phyloP scores from a whole-genome alignment of 73 alveolate genomes.

The Durusdinium trenchii region DNA sequence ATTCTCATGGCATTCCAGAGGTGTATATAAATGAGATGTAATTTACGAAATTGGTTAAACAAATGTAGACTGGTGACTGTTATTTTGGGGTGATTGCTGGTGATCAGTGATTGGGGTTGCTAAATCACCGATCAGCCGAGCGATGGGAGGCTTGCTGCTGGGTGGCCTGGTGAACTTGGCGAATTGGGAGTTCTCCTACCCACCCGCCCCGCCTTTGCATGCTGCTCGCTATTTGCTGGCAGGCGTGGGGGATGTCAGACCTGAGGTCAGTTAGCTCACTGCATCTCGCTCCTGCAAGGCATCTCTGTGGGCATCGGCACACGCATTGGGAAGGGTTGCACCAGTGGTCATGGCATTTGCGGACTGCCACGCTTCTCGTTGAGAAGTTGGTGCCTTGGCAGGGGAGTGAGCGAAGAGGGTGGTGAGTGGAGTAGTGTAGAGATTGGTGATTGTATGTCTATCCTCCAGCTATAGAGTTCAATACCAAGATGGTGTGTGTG shows the following conservation, averaged over 20 bases:
- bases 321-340: constrained; percentile 99
- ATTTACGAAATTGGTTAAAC: no score
- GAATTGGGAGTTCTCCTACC: constrained; percentile 8
- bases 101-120: no score
- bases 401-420: no score
- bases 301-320: constrained; percentile 99
- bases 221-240: constrained; percentile 97
- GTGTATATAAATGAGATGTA: no score
- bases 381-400: constrained; percentile 96
- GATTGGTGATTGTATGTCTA: no score
- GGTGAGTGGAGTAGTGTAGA: no score
- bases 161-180: neutral
- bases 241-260: neutral
- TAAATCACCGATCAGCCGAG: no score
- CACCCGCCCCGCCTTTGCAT: constrained; percentile 93
- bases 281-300: constrained; percentile 97
- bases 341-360: constrained; percentile 99
- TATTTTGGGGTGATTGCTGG: no score
- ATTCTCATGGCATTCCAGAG: no score
- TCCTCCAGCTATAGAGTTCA: no score
- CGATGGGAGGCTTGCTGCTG: constrained; percentile 9
- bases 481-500: no score
- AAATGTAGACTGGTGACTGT: no score
- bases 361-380: constrained; percentile 99
- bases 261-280: neutral